These are phyloP conservation scores for Pyracantha coccinea DNA, from an alignment of 331 rosid genomes.

Conservation along the genomic window DNA sequence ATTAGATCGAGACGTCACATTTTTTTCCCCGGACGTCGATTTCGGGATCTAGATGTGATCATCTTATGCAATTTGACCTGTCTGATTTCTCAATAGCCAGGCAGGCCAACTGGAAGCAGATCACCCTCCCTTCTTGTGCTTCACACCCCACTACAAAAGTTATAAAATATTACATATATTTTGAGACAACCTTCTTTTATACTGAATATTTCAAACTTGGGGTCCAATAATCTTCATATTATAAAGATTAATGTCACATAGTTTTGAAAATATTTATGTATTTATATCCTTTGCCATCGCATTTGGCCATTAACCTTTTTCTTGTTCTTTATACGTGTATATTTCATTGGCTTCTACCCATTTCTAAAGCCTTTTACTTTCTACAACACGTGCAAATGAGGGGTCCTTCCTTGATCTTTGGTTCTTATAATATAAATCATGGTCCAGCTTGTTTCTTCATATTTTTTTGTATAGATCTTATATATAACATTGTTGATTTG, in stretches of 20 bases:
- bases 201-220: neutral
- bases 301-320: neutral
- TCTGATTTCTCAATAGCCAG: neutral
- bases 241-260: neutral
- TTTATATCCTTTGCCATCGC: neutral
- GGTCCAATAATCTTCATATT: constrained; percentile 5
- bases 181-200: neutral
- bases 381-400: neutral
- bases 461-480: no score
- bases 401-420: neutral
- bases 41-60: neutral
- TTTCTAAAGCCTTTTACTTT: neutral
- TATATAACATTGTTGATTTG: no score
- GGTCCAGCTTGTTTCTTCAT: neutral
- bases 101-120: neutral
- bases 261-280: neutral
- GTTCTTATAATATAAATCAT: neutral
- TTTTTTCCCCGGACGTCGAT: neutral
- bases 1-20: no score
- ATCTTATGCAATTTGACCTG: neutral
- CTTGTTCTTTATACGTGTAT: neutral
- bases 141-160: neutral
- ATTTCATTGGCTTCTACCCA: neutral
- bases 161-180: neutral
- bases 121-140: constrained; percentile 7